Evolutionary conservation across 441 rosid genomes (phyloP).

Genomic region (Gossypium schwendimanii): DNA sequence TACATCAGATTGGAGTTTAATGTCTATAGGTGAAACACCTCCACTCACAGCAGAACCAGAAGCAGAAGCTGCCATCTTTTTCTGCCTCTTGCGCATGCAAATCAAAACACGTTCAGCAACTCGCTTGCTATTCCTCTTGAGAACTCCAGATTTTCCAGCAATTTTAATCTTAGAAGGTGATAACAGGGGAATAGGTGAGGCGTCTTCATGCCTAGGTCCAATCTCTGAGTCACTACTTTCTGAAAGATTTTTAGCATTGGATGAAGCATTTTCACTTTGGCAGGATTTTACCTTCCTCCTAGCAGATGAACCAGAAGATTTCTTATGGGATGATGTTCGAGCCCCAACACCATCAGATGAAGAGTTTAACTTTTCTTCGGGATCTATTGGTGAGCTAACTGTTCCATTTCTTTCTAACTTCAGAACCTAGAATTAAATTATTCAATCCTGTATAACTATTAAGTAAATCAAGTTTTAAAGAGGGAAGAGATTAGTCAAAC

Average conservation of each 20-base stretch:
- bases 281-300: slow-evolving; percentile 49
- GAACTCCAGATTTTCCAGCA: slow-evolving; percentile 48
- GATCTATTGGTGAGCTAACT: slow-evolving; percentile 26
- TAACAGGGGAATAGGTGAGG: slow-evolving; percentile 26
- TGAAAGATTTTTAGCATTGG: slow-evolving; percentile 61
- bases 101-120: slow-evolving; percentile 72
- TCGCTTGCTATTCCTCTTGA: slow-evolving; percentile 84
- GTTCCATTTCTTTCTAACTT: slow-evolving; percentile 41
- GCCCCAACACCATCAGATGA: slow-evolving; percentile 48
- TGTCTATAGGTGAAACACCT: slow-evolving; percentile 29
- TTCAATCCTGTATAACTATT: neutral
- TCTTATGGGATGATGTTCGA: slow-evolving; percentile 41
- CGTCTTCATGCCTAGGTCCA: slow-evolving; percentile 48
- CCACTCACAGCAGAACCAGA: slow-evolving; percentile 68
- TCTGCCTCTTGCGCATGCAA: slow-evolving; percentile 80
- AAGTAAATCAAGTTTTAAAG: neutral
- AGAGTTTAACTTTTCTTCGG: slow-evolving; percentile 41
- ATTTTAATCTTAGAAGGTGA: slow-evolving; percentile 57
- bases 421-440: slow-evolving; percentile 41
- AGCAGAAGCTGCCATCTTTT: slow-evolving; percentile 60
- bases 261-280: slow-evolving; percentile 90
- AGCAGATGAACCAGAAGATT: slow-evolving; percentile 39
- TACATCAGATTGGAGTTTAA: slow-evolving; percentile 42
- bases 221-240: slow-evolving; percentile 89
- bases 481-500: slow-evolving; percentile 10